Percentiles rank a stretch among this genome's conserved stretches.
phyloP scores from a whole-genome alignment of 768 basidiomycete genomes.

The Crepidotus variabilis region DNA sequence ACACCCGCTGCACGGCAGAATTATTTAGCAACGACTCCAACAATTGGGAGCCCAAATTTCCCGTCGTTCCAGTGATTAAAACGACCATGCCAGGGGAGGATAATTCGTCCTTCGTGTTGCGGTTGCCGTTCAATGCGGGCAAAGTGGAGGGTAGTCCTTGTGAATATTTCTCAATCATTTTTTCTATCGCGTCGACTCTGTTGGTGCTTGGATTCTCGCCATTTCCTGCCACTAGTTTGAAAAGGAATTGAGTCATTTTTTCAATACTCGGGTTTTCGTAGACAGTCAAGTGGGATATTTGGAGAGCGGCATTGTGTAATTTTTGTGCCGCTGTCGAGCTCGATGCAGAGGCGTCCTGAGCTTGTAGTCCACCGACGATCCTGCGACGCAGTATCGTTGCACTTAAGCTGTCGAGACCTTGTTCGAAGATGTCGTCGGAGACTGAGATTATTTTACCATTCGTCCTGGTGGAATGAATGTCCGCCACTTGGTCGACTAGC shows the following conservation, averaged over 20 bases:
- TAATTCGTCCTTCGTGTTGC: background rate
- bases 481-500: conserved; percentile 14
- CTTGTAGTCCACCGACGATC: conserved; percentile 16
- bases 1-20: conserved; percentile 20
- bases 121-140: background rate
- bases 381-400: conserved; percentile 19
- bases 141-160: background rate
- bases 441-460: background rate
- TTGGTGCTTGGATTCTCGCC: background rate
- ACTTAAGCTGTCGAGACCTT: conserved; percentile 21
- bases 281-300: conserved; percentile 14
- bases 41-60: conserved; percentile 34
- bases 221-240: conserved; percentile 10
- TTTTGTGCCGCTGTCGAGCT: background rate
- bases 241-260: conserved; percentile 14
- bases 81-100: conserved; percentile 14
- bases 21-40: conserved; percentile 24
- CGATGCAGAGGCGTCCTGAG: background rate
- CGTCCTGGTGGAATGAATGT: conserved; percentile 6
- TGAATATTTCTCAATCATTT: conserved; percentile 17
- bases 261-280: conserved; percentile 17
- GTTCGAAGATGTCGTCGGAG: conserved; percentile 16
- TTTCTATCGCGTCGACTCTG: conserved; percentile 15
- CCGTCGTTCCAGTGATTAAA: conserved; percentile 41
- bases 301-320: conserved; percentile 9